Evolutionary conservation across 257 asterid species (phyloP).

Genomic region (Linaria vulgaris): DNA sequence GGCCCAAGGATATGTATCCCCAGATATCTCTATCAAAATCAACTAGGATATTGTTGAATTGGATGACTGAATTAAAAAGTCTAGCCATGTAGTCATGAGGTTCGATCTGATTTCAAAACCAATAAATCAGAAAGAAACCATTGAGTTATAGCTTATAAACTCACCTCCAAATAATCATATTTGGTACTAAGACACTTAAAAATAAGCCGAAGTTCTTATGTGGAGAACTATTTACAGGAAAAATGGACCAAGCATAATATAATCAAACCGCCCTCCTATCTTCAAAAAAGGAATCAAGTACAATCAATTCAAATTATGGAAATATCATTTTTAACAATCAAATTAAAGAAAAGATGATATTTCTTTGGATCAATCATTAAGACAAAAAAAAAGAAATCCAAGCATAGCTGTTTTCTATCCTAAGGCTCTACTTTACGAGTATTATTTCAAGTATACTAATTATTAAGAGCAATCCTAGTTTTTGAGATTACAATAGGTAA

Average conservation of each 20-base stretch:
- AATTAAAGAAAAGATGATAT: too few relatives aligned
- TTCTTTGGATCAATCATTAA: too few relatives aligned
- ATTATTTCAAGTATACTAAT: background rate
- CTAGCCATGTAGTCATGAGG: constrained; percentile 90
- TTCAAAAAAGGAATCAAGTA: too few relatives aligned
- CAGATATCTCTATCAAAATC: constrained; percentile 79
- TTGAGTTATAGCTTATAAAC: background rate
- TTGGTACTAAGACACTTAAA: background rate
- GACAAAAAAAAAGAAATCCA: background rate
- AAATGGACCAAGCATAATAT: constrained; percentile 8
- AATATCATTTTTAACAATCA: too few relatives aligned
- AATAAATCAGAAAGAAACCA: constrained; percentile 13
- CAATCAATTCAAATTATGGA: too few relatives aligned
- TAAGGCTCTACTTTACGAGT: background rate
- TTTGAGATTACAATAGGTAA: background rate
- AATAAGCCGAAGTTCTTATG: background rate
- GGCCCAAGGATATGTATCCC: constrained; percentile 84
- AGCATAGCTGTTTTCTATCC: background rate
- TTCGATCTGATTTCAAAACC: constrained; percentile 59
- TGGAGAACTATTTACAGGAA: background rate
- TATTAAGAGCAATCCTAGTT: too few relatives aligned
- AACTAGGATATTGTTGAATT: constrained; percentile 73
- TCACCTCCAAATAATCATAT: constrained; percentile 1
- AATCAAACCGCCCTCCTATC: background rate
- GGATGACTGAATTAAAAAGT: constrained; percentile 61